Percentiles rank a stretch among this genome's conserved stretches.
These are phyloP conservation scores for Tuber melanosporum DNA, from an alignment of 495 filamentous ascomycete genomes.

Conservation along the genomic window DNA sequence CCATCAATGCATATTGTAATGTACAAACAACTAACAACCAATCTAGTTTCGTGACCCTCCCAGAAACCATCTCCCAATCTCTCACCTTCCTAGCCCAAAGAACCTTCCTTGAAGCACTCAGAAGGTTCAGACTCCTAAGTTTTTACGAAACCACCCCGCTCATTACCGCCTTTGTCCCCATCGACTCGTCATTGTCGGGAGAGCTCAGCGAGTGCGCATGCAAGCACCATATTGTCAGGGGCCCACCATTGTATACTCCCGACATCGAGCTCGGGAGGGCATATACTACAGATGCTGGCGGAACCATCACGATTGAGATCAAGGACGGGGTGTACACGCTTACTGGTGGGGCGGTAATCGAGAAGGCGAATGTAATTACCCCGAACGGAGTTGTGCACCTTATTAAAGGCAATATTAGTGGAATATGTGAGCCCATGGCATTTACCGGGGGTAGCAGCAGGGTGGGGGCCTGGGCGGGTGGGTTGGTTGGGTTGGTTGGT, in stretches of 20 bases:
- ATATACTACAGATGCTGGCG: background rate
- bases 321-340: background rate
- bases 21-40: background rate
- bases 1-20: background rate
- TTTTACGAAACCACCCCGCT: background rate
- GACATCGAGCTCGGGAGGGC: background rate
- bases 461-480: background rate
- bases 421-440: background rate
- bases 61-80: background rate
- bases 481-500: background rate
- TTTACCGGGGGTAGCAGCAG: background rate
- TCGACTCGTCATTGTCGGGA: background rate
- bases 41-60: background rate
- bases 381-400: background rate
- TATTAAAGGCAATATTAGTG: background rate
- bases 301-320: background rate
- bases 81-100: background rate
- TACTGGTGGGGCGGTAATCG: background rate
- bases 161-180: background rate
- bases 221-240: background rate
- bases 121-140: background rate
- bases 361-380: background rate
- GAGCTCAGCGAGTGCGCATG: background rate
- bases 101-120: background rate
- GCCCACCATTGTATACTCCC: background rate